These are phyloP conservation scores for Sanghuangporus sanghuang DNA, from an alignment of 1,284 basidiomycete genomes.

Conservation along the genomic window DNA sequence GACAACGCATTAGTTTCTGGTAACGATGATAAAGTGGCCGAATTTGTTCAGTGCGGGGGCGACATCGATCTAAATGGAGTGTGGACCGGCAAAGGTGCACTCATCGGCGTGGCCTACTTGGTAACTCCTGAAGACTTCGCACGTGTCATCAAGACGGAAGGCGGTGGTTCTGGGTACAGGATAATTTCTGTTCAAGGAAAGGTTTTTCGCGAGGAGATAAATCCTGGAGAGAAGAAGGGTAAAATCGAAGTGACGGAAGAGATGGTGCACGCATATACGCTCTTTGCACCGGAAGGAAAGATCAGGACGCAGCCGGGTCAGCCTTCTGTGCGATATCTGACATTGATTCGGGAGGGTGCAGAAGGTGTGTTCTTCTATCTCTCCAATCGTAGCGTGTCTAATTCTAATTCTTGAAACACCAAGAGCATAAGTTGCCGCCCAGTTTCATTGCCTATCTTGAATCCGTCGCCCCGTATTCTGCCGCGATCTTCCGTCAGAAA, in stretches of 20 bases:
- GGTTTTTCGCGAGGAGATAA: not conserved
- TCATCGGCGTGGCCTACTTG: slow-evolving; percentile 19
- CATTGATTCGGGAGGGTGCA: slow-evolving; percentile 15
- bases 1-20: not conserved
- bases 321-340: slow-evolving; percentile 17
- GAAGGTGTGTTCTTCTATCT: not conserved
- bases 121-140: slow-evolving; percentile 16
- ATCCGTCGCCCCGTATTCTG: slow-evolving; percentile 3
- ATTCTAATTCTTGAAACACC: not conserved
- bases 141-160: slow-evolving; percentile 15
- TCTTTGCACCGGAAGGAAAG: slow-evolving; percentile 6
- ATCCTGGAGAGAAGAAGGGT: no score
- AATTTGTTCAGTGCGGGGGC: not conserved
- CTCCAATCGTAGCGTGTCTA: not conserved
- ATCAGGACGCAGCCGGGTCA: slow-evolving; percentile 4
- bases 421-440: slow-evolving; percentile 13
- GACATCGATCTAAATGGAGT: not conserved
- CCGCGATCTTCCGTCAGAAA: slow-evolving; percentile 7
- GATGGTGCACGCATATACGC: slow-evolving; percentile 15
- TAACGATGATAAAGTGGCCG: not conserved
- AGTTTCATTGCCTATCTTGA: slow-evolving; percentile 11
- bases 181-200: slow-evolving; percentile 9
- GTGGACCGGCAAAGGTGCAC: slow-evolving; percentile 9
- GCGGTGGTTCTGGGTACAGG: slow-evolving; percentile 16
- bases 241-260: not conserved